Conservation (phyloP, 306 rosid genomes). For the Ammopiptanthus mongolicus region DNA sequence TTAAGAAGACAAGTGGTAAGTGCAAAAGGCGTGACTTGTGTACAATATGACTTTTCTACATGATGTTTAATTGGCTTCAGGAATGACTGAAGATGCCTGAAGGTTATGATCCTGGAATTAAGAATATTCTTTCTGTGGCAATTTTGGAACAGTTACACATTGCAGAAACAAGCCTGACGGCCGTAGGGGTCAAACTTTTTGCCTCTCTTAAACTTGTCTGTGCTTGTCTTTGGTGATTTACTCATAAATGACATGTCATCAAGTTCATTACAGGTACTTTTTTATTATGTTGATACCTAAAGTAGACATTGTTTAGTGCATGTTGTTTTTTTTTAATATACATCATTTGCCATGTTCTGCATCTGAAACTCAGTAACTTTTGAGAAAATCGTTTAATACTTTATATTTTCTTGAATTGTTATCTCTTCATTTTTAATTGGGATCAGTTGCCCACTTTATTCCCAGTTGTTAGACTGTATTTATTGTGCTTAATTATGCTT, state of each 20-base stretch:
- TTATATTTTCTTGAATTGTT: not conserved
- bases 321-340: not conserved
- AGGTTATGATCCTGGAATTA: conserved; percentile 51
- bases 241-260: conserved; percentile 50
- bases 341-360: not conserved
- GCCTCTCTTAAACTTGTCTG: conserved; percentile 38
- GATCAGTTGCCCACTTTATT: too few species aligned
- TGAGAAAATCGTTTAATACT: not conserved
- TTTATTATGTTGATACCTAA: not conserved
- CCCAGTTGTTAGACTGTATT: too few species aligned
- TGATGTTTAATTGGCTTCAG: conserved; percentile 15
- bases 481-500: too few species aligned
- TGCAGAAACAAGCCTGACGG: conserved; percentile 48
- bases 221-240: conserved; percentile 60
- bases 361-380: not conserved
- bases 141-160: conserved; percentile 45
- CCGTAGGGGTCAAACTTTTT: conserved; percentile 41
- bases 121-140: conserved; percentile 43
- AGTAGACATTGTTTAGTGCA: not conserved
- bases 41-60: not conserved
- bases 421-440: not conserved
- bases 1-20: not conserved
- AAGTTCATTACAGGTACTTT: conserved; percentile 39
- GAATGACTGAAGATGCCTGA: conserved; percentile 50
- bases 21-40: not conserved